Evolutionary conservation across 176 grass and related monocot species (phyloP).

Genomic region (Oryza nivara): DNA sequence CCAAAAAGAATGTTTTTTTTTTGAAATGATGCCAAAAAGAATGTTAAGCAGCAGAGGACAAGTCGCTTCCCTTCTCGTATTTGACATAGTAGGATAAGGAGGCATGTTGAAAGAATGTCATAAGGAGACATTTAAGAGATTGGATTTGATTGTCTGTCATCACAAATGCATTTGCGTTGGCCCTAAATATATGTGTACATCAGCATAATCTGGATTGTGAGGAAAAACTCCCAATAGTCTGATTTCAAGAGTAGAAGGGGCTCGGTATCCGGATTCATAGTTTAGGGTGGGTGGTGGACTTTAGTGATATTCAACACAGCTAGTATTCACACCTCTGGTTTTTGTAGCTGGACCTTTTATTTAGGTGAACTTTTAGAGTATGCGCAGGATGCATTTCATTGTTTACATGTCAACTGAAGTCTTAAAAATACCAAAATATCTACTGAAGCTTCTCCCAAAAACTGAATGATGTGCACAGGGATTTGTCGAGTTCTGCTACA

Average conservation of each 20-base stretch:
- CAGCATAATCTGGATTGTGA: not conserved
- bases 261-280: not conserved
- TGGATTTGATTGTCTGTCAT: not conserved
- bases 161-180: not conserved
- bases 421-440: not conserved
- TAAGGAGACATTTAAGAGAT: not conserved
- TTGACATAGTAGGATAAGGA: not conserved
- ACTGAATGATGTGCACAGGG: slow-evolving; percentile 43
- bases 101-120: not conserved
- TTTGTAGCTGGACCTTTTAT: not conserved
- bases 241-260: not conserved
- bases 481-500: slow-evolving; percentile 59
- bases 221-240: not conserved
- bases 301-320: not conserved
- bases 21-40: not conserved
- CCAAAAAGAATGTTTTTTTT: not conserved
- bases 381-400: not conserved
- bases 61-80: not conserved
- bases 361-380: not conserved
- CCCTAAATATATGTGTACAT: not conserved
- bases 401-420: not conserved
- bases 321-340: not conserved
- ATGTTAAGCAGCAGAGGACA: not conserved
- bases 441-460: slow-evolving; percentile 5
- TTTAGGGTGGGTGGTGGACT: not conserved